phyloP scores from a whole-genome alignment of 768 basidiomycete species.

The Serendipita indica region DNA sequence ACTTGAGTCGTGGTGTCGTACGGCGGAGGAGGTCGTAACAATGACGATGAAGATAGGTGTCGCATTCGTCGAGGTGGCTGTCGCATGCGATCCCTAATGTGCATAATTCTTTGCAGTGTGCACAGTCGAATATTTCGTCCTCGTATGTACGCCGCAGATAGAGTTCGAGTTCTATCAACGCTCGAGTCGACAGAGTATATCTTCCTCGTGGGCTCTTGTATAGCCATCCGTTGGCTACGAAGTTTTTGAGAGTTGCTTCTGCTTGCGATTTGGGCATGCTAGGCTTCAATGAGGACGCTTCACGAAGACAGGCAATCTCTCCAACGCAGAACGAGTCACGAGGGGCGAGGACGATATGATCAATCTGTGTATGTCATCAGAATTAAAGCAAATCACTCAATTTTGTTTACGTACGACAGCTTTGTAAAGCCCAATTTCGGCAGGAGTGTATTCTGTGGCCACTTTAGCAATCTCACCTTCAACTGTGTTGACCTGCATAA shows the following conservation, averaged over 20 bases:
- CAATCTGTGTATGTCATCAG: conserved; percentile 37
- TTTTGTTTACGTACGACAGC: conserved; percentile 40
- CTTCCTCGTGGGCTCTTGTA: conserved; percentile 51
- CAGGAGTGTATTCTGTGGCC: conserved; percentile 66
- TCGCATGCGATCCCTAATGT: not conserved
- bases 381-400: not conserved
- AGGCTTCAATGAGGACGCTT: conserved; percentile 41
- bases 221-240: conserved; percentile 74
- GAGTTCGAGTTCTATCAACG: conserved; percentile 53
- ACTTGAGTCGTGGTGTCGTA: conserved; percentile 22
- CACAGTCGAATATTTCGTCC: conserved; percentile 57
- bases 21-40: conserved; percentile 42
- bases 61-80: conserved; percentile 27
- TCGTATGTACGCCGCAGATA: conserved; percentile 64
- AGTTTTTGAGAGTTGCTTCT: conserved; percentile 55
- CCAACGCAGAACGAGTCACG: conserved; percentile 60
- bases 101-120: conserved; percentile 53
- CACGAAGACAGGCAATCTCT: conserved; percentile 60
- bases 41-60: conserved; percentile 45
- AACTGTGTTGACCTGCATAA: conserved; percentile 54
- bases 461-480: conserved; percentile 71
- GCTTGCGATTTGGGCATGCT: conserved; percentile 60
- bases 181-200: conserved; percentile 61
- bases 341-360: conserved; percentile 75
- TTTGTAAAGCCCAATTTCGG: conserved; percentile 76